Evolutionary conservation across 805 yeast genomes (phyloP).

Genomic region (Kodamaea hsintzibuensis): DNA sequence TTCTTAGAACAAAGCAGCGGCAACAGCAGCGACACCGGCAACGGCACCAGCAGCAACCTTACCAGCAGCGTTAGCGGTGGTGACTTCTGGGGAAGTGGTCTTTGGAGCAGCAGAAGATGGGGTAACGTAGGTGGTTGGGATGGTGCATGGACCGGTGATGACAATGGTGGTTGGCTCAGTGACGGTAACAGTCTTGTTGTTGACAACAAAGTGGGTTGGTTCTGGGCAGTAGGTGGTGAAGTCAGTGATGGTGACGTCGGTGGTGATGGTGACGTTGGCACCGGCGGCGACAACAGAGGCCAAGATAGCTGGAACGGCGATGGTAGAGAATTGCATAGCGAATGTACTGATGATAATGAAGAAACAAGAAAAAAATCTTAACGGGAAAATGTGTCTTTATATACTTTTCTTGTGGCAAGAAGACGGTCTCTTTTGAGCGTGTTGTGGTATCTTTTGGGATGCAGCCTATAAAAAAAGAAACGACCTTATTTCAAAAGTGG

Average conservation of each 20-base stretch:
- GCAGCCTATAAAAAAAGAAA: too few relatives aligned
- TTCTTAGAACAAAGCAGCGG: conserved; percentile 48
- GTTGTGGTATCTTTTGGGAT: neutral
- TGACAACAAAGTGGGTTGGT: conserved; percentile 65
- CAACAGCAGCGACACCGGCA: conserved; percentile 53
- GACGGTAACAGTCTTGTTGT: conserved; percentile 70
- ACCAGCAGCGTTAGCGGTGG: conserved; percentile 34
- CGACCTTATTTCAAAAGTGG: too few relatives aligned
- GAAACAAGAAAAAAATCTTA: neutral
- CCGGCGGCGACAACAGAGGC: conserved; percentile 46
- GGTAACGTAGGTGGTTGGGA: conserved; percentile 47
- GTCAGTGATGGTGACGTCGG: conserved; percentile 62
- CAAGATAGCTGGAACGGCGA: conserved; percentile 40
- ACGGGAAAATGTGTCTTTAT: neutral
- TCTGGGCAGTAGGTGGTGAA: conserved; percentile 83
- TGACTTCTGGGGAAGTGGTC: conserved; percentile 10
- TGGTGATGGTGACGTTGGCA: conserved; percentile 49
- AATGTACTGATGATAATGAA: conserved; percentile 7
- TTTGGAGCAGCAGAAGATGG: conserved; percentile 17
- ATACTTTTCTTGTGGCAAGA: conserved; percentile 1
- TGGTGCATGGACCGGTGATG: conserved; percentile 85
- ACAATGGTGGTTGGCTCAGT: conserved; percentile 80
- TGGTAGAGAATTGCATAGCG: conserved; percentile 39
- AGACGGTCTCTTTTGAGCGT: neutral
- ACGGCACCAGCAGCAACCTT: conserved; percentile 50